phyloP scores from a whole-genome alignment of 2,329 filamentous ascomycete genomes.

The Colletotrichum musae region DNA sequence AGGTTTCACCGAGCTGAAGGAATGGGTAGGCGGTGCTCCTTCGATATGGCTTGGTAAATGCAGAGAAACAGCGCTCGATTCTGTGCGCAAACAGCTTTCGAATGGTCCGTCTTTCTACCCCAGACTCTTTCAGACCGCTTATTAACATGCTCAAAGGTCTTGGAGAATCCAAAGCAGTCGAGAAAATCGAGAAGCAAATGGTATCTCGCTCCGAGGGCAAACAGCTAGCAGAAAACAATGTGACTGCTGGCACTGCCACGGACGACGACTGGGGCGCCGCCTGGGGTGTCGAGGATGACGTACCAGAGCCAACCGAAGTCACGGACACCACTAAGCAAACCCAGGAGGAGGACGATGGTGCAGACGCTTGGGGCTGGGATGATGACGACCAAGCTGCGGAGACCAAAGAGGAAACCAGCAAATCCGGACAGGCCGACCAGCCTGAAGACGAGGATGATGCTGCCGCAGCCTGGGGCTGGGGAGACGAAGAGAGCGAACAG shows the following conservation, averaged over 20 bases:
- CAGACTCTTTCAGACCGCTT: background rate
- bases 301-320: constrained; percentile 43
- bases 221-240: constrained; percentile 70
- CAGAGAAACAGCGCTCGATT: constrained; percentile 83
- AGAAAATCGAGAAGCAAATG: constrained; percentile 87
- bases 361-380: constrained; percentile 89
- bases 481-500: constrained; percentile 72
- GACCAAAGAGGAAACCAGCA: constrained; percentile 47
- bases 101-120: constrained; percentile 57
- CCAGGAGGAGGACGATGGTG: constrained; percentile 58
- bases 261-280: constrained; percentile 81
- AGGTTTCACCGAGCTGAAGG: constrained; percentile 73
- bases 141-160: constrained; percentile 55
- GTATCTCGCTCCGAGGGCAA: constrained; percentile 78
- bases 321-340: constrained; percentile 44
- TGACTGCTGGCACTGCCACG: constrained; percentile 54
- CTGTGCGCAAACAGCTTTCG: constrained; percentile 78
- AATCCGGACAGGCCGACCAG: constrained; percentile 38
- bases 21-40: constrained; percentile 87
- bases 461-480: constrained; percentile 88
- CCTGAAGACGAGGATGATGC: constrained; percentile 61
- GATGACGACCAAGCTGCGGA: constrained; percentile 70
- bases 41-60: constrained; percentile 89
- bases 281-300: constrained; percentile 80
- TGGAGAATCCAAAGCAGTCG: constrained; percentile 78